These are phyloP conservation scores for Clonostachys rosea DNA, from an alignment of 2,329 filamentous ascomycete species.

Conservation along the genomic window DNA sequence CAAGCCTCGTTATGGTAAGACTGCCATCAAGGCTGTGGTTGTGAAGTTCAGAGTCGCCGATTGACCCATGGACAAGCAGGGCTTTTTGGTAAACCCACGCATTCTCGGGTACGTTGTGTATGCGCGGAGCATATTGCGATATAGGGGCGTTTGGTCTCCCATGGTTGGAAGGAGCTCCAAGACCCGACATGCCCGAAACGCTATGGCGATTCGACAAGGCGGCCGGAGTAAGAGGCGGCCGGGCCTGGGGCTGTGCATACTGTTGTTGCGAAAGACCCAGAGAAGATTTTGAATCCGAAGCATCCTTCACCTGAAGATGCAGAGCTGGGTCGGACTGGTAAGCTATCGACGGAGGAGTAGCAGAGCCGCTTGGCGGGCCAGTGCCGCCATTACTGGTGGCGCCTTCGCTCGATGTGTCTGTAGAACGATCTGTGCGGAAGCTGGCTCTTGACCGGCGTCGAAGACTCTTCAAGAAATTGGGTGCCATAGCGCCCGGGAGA, in stretches of 20 bases:
- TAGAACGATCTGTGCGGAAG: constrained; percentile 62
- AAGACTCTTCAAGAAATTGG: constrained; percentile 54
- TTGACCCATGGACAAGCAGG: constrained; percentile 73
- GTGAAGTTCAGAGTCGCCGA: constrained; percentile 60
- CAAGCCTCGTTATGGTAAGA: constrained; percentile 73
- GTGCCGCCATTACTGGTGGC: constrained; percentile 52
- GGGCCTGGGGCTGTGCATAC: constrained; percentile 3
- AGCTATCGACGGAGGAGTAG: constrained; percentile 71
- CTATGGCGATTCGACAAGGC: constrained; percentile 54
- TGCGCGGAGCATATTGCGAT: constrained; percentile 76
- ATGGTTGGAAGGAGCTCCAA: constrained; percentile 49
- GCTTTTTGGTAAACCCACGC: constrained; percentile 73
- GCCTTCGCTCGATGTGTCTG: constrained; percentile 54
- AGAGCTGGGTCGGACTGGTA: constrained; percentile 62
- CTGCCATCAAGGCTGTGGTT: constrained; percentile 71
- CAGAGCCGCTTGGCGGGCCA: constrained; percentile 61
- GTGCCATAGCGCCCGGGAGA: constrained; percentile 1
- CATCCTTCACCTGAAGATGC: constrained; percentile 53
- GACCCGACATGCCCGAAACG: constrained; percentile 58
- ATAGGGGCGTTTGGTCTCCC: constrained; percentile 55
- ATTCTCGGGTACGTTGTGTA: constrained; percentile 49
- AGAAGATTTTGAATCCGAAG: constrained; percentile 9
- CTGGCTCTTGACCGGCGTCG: constrained; percentile 73
- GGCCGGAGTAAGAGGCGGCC: constrained; percentile 29
- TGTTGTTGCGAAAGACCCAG: background rate